Conservation (phyloP, 2,329 filamentous ascomycete genomes). For the Coleophoma crateriformis region DNA sequence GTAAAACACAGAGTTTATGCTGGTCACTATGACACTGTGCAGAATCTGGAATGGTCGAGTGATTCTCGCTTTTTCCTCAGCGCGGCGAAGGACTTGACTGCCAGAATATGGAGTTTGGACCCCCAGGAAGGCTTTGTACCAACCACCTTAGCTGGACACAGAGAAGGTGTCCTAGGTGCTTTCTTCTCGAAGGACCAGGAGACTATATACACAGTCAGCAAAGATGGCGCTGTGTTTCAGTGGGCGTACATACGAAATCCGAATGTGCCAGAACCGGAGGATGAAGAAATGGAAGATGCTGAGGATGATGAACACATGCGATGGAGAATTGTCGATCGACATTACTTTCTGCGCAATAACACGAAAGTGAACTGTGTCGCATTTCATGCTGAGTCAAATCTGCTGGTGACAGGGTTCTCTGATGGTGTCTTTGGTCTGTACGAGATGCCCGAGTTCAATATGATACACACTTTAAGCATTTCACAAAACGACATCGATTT, state of each 20-base stretch:
- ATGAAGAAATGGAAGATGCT: conserved; percentile 54
- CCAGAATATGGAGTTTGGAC: conserved; percentile 90
- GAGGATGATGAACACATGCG: conserved; percentile 63
- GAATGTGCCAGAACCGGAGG: conserved; percentile 43
- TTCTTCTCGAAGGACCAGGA: conserved; percentile 96
- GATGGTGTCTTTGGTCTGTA: conserved; percentile 92
- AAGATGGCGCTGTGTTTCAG: conserved; percentile 92
- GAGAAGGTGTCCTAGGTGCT: conserved; percentile 86
- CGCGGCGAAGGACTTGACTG: conserved; percentile 85
- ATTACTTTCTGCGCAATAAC: conserved; percentile 91
- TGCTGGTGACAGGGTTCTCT: conserved; percentile 96
- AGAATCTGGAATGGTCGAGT: conserved; percentile 88
- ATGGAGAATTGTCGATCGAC: conserved; percentile 86
- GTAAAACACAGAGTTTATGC: conserved; percentile 80
- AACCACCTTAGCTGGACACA: conserved; percentile 85
- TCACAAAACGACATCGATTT: conserved; percentile 96
- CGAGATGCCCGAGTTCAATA: conserved; percentile 92
- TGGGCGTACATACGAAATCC: conserved; percentile 76
- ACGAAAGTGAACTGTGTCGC: conserved; percentile 85
- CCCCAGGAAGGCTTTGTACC: conserved; percentile 83
- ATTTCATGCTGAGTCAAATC: conserved; percentile 78
- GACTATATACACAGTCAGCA: conserved; percentile 91
- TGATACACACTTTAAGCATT: conserved; percentile 88
- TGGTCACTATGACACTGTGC: conserved; percentile 83
- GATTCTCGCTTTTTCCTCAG: conserved; percentile 95